Base-by-base conservation (phyloP, 306 rosid genomes). In the Crataegus laevigata region DNA sequence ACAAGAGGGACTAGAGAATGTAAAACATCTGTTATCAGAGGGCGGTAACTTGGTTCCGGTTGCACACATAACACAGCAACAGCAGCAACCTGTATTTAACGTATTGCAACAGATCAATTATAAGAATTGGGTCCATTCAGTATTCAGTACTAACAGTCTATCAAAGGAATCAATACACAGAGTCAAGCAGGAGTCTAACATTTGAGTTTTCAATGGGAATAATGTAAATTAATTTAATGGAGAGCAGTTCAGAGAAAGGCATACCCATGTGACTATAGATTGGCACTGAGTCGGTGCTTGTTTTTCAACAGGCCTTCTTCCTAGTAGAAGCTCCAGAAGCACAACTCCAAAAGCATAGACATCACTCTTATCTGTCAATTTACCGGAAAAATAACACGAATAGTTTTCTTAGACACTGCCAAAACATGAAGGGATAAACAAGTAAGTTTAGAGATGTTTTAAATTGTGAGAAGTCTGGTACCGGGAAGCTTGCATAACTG, bases 241-340 rank as follows among this genome's bases (percentile, higher is more conserved):
- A 66, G 43, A 66, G 52, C 75, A 32, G 43, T 72, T 58, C 69
- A 47, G 63, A 63, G 47, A 25, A 79, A 66, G 70, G 60, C 84
- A 64, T 88, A 91, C 99, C 99, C 97, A 94, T 89, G 99, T 94
- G 83, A 94, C 97, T 58, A 94, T 85, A 21, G 97, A 94, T 85
- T 89, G 97, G 83, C 96, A 92, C 77, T 86, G 93, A 82, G 93
- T 71, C 65, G 93, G 96, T 77, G 91, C 84, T 83, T 88, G 77
- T 88, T 92, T 94, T 75, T 92, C 96, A 43, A 94, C 97, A 0
- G 96, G 99, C 84, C 82, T 90, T 81, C 86, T 90, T 74, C 96
- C 97, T 21, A 92, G 60, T 9, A 92, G 85, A 36, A 94, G 96
- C 87, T 94, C 99, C 69, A 94, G 74, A 50, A 94, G 96, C 65